A percentile compares a stretch with the other conserved stretches of the same genome.
Evolutionary conservation across 495 filamentous ascomycete species (phyloP).

Genomic region (Chaetomium fimeti): DNA sequence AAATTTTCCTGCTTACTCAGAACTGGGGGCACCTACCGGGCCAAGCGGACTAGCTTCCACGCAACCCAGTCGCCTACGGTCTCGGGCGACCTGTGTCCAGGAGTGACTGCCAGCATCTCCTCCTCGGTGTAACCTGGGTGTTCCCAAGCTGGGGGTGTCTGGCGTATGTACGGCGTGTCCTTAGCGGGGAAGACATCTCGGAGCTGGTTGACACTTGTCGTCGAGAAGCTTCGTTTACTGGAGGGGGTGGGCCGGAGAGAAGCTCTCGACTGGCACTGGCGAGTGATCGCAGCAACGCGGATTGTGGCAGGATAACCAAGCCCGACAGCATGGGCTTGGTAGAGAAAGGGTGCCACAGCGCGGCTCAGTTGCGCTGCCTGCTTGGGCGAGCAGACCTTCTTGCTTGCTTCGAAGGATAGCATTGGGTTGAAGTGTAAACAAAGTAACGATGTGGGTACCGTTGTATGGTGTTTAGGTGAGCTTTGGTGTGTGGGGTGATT

Average conservation of each 20-base stretch:
- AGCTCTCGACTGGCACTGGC: constrained; percentile 11
- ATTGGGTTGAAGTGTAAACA: constrained; percentile 11
- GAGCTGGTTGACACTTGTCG: constrained; percentile 39
- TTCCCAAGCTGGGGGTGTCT: constrained; percentile 61
- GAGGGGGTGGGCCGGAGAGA: background rate
- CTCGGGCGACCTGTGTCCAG: constrained; percentile 39
- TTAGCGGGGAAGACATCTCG: constrained; percentile 50
- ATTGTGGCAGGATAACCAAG: constrained; percentile 32
- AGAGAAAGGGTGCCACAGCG: constrained; percentile 27
- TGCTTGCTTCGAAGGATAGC: constrained; percentile 36
- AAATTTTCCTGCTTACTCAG: background rate
- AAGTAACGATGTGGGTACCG: background rate
- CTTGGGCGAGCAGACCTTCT: constrained; percentile 30
- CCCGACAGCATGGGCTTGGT: constrained; percentile 17
- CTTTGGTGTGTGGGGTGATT: background rate
- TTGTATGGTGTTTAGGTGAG: background rate
- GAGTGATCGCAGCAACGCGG: constrained; percentile 21
- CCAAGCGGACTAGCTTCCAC: constrained; percentile 45
- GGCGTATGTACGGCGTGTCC: constrained; percentile 47
- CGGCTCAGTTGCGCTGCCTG: constrained; percentile 38
- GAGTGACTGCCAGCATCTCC: constrained; percentile 46
- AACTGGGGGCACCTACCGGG: constrained; percentile 26
- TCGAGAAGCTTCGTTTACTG: constrained; percentile 40
- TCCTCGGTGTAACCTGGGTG: constrained; percentile 61
- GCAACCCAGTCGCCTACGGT: constrained; percentile 46